phyloP scores from a whole-genome alignment of 768 basidiomycete species.

The Atractiella rhizophila region DNA sequence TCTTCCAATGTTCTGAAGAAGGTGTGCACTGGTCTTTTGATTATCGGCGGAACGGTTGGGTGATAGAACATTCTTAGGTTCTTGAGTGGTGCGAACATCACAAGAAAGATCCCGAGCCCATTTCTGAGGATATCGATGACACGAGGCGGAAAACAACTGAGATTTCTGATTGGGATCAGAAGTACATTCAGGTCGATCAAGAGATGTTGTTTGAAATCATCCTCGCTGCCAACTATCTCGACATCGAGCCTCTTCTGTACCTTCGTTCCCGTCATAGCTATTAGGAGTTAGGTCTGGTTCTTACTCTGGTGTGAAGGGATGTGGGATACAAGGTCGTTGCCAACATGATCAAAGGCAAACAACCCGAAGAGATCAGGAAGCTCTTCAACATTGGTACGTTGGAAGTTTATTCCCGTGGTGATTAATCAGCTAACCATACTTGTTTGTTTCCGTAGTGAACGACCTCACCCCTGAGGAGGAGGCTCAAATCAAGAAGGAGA shows the following conservation, averaged over 20 bases:
- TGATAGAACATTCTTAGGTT: constrained; percentile 32
- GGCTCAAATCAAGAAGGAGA: constrained; percentile 99
- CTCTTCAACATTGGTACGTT: constrained; percentile 34
- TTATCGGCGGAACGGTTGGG: neutral
- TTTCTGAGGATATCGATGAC: constrained; percentile 61
- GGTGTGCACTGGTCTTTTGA: constrained; percentile 26
- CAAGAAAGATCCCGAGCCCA: constrained; percentile 81
- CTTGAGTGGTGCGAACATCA: constrained; percentile 99
- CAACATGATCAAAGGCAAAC: constrained; percentile 99
- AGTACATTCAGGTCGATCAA: constrained; percentile 94
- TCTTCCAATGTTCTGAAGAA: constrained; percentile 80
- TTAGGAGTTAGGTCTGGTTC: neutral
- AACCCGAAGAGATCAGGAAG: constrained; percentile 95
- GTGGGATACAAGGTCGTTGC: constrained; percentile 97
- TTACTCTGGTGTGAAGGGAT: constrained; percentile 38
- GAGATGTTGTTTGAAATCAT: constrained; percentile 99
- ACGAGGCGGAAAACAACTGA: constrained; percentile 93
- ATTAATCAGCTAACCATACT: neutral
- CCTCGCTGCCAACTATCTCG: constrained; percentile 96
- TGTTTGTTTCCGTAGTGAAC: too few species aligned
- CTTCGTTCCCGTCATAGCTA: constrained; percentile 18
- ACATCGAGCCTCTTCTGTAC: constrained; percentile 92
- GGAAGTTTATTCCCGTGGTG: constrained; percentile 28
- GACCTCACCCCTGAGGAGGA: constrained; percentile 99
- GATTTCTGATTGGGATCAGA: constrained; percentile 97